These are phyloP conservation scores for Chalciporus pseudorubinellus DNA, from an alignment of 768 basidiomycete species.

Conservation along the genomic window DNA sequence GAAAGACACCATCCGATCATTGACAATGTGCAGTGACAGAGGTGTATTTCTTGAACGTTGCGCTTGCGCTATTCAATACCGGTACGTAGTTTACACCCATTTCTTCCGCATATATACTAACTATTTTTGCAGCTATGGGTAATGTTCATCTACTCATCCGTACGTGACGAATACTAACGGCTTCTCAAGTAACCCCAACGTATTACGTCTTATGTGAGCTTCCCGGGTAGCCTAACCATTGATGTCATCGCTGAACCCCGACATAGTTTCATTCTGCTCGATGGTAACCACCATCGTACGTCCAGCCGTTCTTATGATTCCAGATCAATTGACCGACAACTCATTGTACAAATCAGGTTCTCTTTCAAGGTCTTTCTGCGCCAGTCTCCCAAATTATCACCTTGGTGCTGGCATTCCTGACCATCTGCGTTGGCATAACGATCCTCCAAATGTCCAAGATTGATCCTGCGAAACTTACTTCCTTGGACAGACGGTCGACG, in stretches of 20 bases:
- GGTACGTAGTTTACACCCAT: slow-evolving; percentile 41
- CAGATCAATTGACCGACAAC: neutral
- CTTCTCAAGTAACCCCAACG: slow-evolving; percentile 69
- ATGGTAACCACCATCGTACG: slow-evolving; percentile 79
- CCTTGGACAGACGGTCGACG: slow-evolving; percentile 87
- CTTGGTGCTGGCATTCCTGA: slow-evolving; percentile 87
- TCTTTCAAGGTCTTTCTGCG: slow-evolving; percentile 87
- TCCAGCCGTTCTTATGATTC: slow-evolving; percentile 7
- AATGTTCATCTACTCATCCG: slow-evolving; percentile 20
- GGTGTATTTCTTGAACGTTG: slow-evolving; percentile 94
- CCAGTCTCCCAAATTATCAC: slow-evolving; percentile 79
- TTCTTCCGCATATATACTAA: slow-evolving; percentile 3
- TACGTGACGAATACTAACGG: slow-evolving; percentile 12
- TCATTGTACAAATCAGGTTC: slow-evolving; percentile 49
- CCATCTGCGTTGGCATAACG: slow-evolving; percentile 89
- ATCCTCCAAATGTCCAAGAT: slow-evolving; percentile 95
- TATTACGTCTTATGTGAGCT: slow-evolving; percentile 80
- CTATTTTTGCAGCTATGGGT: slow-evolving; percentile 59
- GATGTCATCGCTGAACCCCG: neutral
- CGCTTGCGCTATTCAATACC: slow-evolving; percentile 93
- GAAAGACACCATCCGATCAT: neutral
- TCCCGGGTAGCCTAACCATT: neutral
- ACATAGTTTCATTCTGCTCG: slow-evolving; percentile 75
- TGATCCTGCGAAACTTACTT: slow-evolving; percentile 74
- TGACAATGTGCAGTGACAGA: slow-evolving; percentile 61